phyloP scores from a whole-genome alignment of 2,329 filamentous ascomycete species.

The Parastagonospora nodorum region DNA sequence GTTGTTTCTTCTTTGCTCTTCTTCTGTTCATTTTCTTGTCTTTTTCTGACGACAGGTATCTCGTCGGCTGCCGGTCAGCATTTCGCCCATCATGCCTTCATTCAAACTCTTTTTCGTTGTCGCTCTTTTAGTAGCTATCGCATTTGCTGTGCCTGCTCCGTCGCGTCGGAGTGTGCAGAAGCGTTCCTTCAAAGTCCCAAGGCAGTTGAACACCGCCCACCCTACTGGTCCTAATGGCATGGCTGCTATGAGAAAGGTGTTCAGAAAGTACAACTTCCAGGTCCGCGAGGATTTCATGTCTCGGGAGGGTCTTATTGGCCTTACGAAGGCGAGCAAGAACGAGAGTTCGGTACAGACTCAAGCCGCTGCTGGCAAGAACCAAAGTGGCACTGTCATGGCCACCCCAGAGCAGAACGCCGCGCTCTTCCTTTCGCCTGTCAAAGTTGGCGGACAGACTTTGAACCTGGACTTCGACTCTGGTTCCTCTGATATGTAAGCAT shows the following conservation, averaged over 20 bases:
- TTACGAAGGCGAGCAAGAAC: conserved; percentile 19
- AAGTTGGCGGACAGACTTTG: conserved; percentile 70
- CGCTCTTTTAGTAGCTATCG: conserved; percentile 55
- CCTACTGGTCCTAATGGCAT: conserved; percentile 59
- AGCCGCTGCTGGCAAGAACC: conserved; percentile 29
- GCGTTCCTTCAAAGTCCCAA: conserved; percentile 66
- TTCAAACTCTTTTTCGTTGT: conserved; percentile 49
- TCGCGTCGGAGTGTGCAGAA: conserved; percentile 49
- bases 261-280: conserved; percentile 66
- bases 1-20: conserved; percentile 22
- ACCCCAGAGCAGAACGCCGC: conserved; percentile 68
- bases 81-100: conserved; percentile 43
- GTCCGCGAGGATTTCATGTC: conserved; percentile 44
- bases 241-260: conserved; percentile 67
- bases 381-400: conserved; percentile 65
- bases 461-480: conserved; percentile 78
- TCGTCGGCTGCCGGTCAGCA: conserved; percentile 48
- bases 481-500: conserved; percentile 68
- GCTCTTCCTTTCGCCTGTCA: conserved; percentile 72
- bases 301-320: conserved; percentile 47
- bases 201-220: conserved; percentile 62
- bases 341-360: conserved; percentile 24
- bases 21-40: conserved; percentile 17
- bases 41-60: conserved; percentile 22
- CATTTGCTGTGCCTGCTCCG: conserved; percentile 53